Conservation (phyloP, 768 basidiomycete species). For the Hygrophoropsis aurantiaca region DNA sequence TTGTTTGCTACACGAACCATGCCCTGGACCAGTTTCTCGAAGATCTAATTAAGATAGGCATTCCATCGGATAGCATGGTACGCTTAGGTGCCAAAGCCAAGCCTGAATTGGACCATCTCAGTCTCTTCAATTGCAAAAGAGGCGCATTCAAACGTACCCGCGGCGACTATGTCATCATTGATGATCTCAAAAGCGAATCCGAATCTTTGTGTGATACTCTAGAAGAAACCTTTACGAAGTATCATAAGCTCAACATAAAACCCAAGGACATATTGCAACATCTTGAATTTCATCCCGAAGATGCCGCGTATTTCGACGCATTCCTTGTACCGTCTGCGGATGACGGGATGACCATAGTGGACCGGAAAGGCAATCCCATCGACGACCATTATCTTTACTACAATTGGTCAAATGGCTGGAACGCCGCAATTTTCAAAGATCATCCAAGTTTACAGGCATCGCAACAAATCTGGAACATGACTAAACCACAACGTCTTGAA, state of each 20-base stretch:
- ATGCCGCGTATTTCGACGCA: conserved; percentile 43
- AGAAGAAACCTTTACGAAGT: conserved; percentile 26
- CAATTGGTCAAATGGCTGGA: conserved; percentile 45
- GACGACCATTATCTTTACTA: conserved; percentile 41
- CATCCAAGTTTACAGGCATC: conserved; percentile 22
- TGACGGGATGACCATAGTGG: conserved; percentile 49
- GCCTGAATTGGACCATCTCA: conserved; percentile 42
- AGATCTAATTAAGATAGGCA: conserved; percentile 60
- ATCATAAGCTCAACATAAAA: conserved; percentile 18
- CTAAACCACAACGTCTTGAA: conserved; percentile 20
- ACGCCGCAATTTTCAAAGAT: conserved; percentile 43
- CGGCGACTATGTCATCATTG: conserved; percentile 43
- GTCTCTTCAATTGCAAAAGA: conserved; percentile 41
- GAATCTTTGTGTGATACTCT: conserved; percentile 17
- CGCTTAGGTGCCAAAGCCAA: conserved; percentile 61
- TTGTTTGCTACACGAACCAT: conserved; percentile 75
- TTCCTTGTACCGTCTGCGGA: conserved; percentile 39
- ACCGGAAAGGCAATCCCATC: conserved; percentile 36
- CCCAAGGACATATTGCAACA: conserved; percentile 38
- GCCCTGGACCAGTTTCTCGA: conserved; percentile 71
- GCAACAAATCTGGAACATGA: conserved; percentile 39
- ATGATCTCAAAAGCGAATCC: conserved; percentile 32
- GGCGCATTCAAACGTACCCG: conserved; percentile 19
- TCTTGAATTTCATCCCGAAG: conserved; percentile 55
- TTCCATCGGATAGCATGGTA: conserved; percentile 48